A percentile compares a stretch with the other conserved stretches of the same genome.
phyloP scores from a whole-genome alignment of 2,329 filamentous ascomycete species.

The Aspergillus vadensis region DNA sequence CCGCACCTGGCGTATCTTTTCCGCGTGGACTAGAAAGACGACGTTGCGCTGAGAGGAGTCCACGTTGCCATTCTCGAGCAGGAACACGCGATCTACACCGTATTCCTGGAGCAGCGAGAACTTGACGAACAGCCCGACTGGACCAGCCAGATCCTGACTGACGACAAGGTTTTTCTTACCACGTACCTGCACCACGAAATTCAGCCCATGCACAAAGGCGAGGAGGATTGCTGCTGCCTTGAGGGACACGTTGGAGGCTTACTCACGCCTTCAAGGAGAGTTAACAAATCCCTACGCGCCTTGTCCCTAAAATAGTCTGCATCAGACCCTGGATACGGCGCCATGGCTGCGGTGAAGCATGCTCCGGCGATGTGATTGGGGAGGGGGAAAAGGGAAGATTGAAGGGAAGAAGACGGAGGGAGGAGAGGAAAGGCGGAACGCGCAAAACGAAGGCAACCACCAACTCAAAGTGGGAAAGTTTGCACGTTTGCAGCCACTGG shows the following conservation, averaged over 20 bases:
- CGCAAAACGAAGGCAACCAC: slow-evolving; percentile 15
- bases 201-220: slow-evolving; percentile 24
- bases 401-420: slow-evolving; percentile 8
- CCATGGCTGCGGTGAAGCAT: slow-evolving; percentile 37
- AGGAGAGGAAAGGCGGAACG: slow-evolving; percentile 7
- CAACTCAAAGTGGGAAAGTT: slow-evolving; percentile 11
- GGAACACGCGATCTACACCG: slow-evolving; percentile 96
- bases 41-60: slow-evolving; percentile 94
- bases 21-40: slow-evolving; percentile 87
- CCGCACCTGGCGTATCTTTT: slow-evolving; percentile 81
- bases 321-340: slow-evolving; percentile 47
- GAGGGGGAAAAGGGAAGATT: slow-evolving; percentile 4
- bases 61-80: slow-evolving; percentile 92
- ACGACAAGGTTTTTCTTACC: slow-evolving; percentile 99
- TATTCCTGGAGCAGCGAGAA: slow-evolving; percentile 95
- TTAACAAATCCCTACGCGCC: slow-evolving; percentile 84
- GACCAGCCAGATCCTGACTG: slow-evolving; percentile 85
- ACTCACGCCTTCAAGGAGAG: slow-evolving; percentile 93
- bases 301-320: slow-evolving; percentile 51
- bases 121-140: slow-evolving; percentile 88
- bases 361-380: slow-evolving; percentile 17
- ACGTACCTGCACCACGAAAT: slow-evolving; percentile 67
- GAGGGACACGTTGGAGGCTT: slow-evolving; percentile 37
- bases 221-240: slow-evolving; percentile 1
- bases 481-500: slow-evolving; percentile 6